Evolutionary conservation across 768 basidiomycete species (phyloP).

Genomic region (Macrolepiota dolichaula): DNA sequence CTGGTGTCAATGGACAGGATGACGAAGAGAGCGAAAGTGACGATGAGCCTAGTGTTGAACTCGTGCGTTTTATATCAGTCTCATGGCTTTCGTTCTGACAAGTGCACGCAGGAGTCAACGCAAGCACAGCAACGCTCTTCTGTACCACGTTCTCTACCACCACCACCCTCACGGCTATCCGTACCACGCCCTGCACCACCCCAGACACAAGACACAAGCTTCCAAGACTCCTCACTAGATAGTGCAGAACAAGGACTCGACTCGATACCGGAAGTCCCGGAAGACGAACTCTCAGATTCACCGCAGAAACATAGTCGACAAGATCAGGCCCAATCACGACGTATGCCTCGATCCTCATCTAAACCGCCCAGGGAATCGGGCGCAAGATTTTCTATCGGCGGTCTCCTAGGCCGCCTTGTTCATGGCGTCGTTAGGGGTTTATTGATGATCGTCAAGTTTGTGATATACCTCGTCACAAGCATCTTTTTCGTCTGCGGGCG

Average conservation of each 20-base stretch:
- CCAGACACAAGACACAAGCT: conserved; percentile 26
- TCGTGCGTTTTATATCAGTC: conserved; percentile 20
- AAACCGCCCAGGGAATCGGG: conserved; percentile 14
- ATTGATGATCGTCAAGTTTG: conserved; percentile 18
- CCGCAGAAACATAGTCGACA: conserved; percentile 19
- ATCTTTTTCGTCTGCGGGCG: conserved; percentile 42
- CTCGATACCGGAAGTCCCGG: conserved; percentile 60
- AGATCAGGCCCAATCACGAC: conserved; percentile 25
- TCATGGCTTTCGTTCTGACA: background rate
- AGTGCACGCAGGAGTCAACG: background rate
- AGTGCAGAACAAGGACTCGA: conserved; percentile 52
- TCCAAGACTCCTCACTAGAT: conserved; percentile 33
- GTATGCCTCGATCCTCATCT: conserved; percentile 25
- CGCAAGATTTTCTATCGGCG: conserved; percentile 36
- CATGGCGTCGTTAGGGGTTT: conserved; percentile 25
- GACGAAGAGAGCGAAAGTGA: conserved; percentile 51
- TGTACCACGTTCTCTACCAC: conserved; percentile 23
- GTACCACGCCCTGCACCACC: conserved; percentile 44
- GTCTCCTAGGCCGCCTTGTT: conserved; percentile 38
- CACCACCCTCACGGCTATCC: conserved; percentile 35
- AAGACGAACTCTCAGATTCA: conserved; percentile 38
- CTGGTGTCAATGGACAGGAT: conserved; percentile 38
- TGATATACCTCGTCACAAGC: conserved; percentile 30
- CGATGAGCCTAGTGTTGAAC: conserved; percentile 38
- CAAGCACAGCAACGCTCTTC: conserved; percentile 10